Evolutionary conservation across 2,329 filamentous ascomycete genomes (phyloP).

Genomic region (Microdochium bolleyi): DNA sequence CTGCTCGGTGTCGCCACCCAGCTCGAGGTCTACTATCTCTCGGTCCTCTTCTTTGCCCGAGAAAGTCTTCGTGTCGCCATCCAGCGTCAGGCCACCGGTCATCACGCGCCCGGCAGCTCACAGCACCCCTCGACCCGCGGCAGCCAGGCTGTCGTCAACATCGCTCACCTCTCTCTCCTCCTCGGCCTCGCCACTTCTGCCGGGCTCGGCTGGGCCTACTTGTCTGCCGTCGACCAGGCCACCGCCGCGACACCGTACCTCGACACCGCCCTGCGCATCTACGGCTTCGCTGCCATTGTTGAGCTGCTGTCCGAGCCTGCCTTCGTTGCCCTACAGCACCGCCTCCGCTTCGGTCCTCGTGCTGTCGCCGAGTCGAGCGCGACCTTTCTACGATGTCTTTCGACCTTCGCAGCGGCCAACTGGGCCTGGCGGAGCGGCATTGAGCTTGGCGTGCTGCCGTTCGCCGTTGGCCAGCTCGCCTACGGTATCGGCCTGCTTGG

Average conservation of each 20-base stretch:
- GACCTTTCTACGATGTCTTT: constrained; percentile 67
- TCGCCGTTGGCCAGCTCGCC: constrained; percentile 76
- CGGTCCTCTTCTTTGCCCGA: constrained; percentile 88
- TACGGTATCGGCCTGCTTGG: constrained; percentile 63
- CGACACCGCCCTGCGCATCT: constrained; percentile 40
- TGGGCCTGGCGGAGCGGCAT: constrained; percentile 45
- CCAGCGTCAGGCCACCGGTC: constrained; percentile 56
- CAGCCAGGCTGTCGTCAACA: constrained; percentile 76
- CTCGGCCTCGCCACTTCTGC: constrained; percentile 60
- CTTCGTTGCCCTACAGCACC: constrained; percentile 80
- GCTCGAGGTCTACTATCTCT: constrained; percentile 86
- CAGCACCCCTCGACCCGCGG: constrained; percentile 22
- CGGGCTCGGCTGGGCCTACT: constrained; percentile 60
- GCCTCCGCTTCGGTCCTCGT: constrained; percentile 70
- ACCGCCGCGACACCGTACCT: constrained; percentile 58
- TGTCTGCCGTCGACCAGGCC: constrained; percentile 38
- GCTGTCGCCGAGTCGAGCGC: constrained; percentile 78
- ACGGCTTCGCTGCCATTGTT: constrained; percentile 50
- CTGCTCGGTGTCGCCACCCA: constrained; percentile 82
- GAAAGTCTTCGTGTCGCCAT: constrained; percentile 89
- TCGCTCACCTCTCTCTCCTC: constrained; percentile 71
- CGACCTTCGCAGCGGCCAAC: constrained; percentile 64
- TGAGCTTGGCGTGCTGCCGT: constrained; percentile 72
- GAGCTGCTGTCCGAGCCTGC: constrained; percentile 83
- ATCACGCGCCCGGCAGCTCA: constrained; percentile 10